Evolutionary conservation across 106 monocot genomes (phyloP), one percentile per base, ranked within the genome.

Genomic region (Dendrobium huoshanense): DNA sequence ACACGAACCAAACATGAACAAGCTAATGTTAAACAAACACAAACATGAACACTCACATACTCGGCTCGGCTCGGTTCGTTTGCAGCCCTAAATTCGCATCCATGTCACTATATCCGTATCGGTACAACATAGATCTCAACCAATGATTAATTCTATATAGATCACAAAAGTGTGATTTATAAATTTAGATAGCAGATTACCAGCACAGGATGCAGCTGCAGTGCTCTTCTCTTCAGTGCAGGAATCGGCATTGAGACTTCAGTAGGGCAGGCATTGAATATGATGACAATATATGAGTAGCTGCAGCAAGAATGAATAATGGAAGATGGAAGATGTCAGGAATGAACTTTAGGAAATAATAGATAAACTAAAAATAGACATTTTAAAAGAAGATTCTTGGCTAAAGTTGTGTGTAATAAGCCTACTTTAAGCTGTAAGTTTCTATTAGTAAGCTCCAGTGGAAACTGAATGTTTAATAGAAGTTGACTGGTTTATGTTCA

Each of bases 181-280:
- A 73, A 76, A 56, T 80, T 8, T 24, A 77, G 24, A 67, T 11
- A 73, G 73, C 44, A 61, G 16, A 29, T 54, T 86, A 95, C 95
- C 92, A 92, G 92, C 33, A 95, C 77, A 49, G 95, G 93, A 84
- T 95, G 92, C 79, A 93, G 81, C 59, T 88, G 81, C 64, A 95
- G 85, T 20, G n/a, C 65, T 87, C 77, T 89, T 15, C 49, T 78
- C 55, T 75, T 77, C 13, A 89, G 77, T 33, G 83, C 55, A 65
- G 89, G 89, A 76, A 91, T 77, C 67, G 85, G 67, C 40, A 92
- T n/a, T 31, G 87, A 81, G 24, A 91, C 82, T 86, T 85, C 80
- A 19, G 85, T 80, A 67, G 95, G 95, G 74, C 86, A 77, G 24
- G 89, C 87, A 88, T 95, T 95, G 73, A 95, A 91, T 56, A 93